A percentile compares a stretch with the other conserved stretches of the same genome.
Evolutionary conservation across 352 stramenopile genomes (phyloP).

Genomic region (Pythium aquatile): DNA sequence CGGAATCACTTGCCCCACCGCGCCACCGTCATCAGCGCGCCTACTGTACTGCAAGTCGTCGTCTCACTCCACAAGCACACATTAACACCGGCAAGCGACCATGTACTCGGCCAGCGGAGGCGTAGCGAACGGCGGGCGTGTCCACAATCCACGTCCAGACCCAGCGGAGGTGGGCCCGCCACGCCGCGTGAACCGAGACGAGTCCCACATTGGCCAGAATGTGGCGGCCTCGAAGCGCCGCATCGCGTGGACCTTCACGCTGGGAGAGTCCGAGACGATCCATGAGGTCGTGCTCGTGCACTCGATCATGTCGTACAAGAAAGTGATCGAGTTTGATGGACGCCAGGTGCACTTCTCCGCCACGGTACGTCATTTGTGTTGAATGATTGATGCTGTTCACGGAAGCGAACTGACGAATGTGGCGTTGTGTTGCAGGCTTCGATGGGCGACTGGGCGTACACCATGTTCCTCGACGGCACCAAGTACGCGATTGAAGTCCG

Average conservation of each 20-base stretch:
- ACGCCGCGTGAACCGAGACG: slow-evolving; percentile 68
- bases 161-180: slow-evolving; percentile 64
- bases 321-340: slow-evolving; percentile 79
- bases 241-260: slow-evolving; percentile 79
- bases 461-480: slow-evolving; percentile 73
- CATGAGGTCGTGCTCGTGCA: slow-evolving; percentile 80
- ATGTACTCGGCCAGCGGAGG: slow-evolving; percentile 62
- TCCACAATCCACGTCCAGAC: slow-evolving; percentile 73
- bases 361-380: slow-evolving; percentile 36
- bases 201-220: slow-evolving; percentile 78
- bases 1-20: not conserved
- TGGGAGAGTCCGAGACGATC: slow-evolving; percentile 66
- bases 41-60: not conserved
- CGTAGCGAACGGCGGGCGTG: slow-evolving; percentile 41
- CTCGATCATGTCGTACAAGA: slow-evolving; percentile 87
- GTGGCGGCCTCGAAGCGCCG: slow-evolving; percentile 83
- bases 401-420: not conserved
- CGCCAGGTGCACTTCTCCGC: slow-evolving; percentile 81
- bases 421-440: slow-evolving; percentile 37
- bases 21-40: not conserved
- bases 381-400: too few species aligned
- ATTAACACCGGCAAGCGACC: not conserved
- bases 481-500: slow-evolving; percentile 80
- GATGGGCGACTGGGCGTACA: slow-evolving; percentile 73
- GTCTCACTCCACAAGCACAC: not conserved